Conservation (phyloP, 768 basidiomycete species). For the Mycena leptocephala region DNA sequence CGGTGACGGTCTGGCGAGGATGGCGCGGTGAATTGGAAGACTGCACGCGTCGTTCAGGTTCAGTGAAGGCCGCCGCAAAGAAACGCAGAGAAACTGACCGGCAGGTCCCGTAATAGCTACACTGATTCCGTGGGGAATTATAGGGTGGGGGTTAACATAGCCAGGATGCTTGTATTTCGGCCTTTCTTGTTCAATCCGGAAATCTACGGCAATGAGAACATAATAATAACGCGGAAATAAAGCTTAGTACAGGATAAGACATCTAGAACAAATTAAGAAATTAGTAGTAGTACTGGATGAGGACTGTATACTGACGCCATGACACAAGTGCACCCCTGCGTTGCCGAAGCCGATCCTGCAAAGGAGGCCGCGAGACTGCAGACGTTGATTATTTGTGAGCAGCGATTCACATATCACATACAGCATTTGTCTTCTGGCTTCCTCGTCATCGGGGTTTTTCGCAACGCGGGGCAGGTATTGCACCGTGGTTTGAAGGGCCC, state of each 20-base stretch:
- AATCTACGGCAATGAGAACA: conserved; percentile 65
- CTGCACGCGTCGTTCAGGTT: conserved; percentile 50
- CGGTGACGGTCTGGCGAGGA: conserved; percentile 94
- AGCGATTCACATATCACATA: conserved; percentile 51
- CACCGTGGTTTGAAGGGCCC: conserved; percentile 93
- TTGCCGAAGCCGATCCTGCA: conserved; percentile 97
- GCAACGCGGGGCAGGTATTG: conserved; percentile 91
- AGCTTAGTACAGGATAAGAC: conserved; percentile 31
- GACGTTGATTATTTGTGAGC: conserved; percentile 1
- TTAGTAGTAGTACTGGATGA: not conserved
- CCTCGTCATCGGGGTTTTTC: conserved; percentile 82
- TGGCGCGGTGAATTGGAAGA: conserved; percentile 97
- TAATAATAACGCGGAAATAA: not conserved
- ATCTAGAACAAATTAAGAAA: conserved; percentile 18
- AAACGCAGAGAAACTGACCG: conserved; percentile 56
- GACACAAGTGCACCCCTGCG: conserved; percentile 93
- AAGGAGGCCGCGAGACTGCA: conserved; percentile 91
- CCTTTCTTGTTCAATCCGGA: conserved; percentile 96
- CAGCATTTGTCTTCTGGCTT: conserved; percentile 95
- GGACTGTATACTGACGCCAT: conserved; percentile 71
- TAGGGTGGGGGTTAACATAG: conserved; percentile 88
- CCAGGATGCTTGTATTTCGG: conserved; percentile 94
- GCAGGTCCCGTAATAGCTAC: conserved; percentile 94
- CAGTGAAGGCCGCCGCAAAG: not conserved
- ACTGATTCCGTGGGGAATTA: conserved; percentile 95